Base-by-base conservation (phyloP, 2,329 filamentous ascomycete species). In the Tolypocladium inflatum region DNA sequence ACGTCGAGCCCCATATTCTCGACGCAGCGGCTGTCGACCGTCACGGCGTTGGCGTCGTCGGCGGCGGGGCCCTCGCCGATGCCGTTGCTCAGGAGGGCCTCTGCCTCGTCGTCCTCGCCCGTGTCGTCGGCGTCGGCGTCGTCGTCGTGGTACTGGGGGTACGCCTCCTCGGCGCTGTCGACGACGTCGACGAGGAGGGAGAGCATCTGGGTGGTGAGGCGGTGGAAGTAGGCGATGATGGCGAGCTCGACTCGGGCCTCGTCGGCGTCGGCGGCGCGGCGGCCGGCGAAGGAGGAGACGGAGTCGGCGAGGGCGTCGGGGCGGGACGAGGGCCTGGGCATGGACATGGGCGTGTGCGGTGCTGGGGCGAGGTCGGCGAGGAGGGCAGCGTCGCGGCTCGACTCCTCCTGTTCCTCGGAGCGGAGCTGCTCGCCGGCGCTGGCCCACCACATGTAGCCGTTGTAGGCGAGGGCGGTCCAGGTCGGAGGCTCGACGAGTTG, bases 381-480 rank as follows among this genome's bases (percentile, higher is more conserved):
- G 4, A 87, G 76, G 3, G 78, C 71, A 9, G 78, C 75, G 65
- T 87, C 85, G 52, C 76, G 77, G 52, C 75, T 78, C 54, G 73
- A 69, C 64, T 85, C 82, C 63, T 87, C 84, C 23, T 81, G 78
- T 61, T 86, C 81, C 56, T 84, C 81, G 55, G 82, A 78, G 21
- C 81, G 78, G 9, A 81, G 76, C 70, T 87, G 83, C 72, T 94
- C 90, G 59, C 89, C 90, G 0, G 90, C 89, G 19, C 87, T 90
- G 2, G 90, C 89, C 90, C 90, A 94, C 90, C 90, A 94, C 82
- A 93, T 90, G 75, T 93, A 92, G 30, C 88, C 86, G 57, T 83
- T 84, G 72, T 93, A 94, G 6, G 90, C 90, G 33, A 93, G 80
- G 1, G 87, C 85, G 0, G 87, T 80, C 90, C 86, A 89, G 48